Evolutionary conservation across 495 filamentous ascomycete genomes (phyloP).

Genomic region (Amorphotheca resinae): DNA sequence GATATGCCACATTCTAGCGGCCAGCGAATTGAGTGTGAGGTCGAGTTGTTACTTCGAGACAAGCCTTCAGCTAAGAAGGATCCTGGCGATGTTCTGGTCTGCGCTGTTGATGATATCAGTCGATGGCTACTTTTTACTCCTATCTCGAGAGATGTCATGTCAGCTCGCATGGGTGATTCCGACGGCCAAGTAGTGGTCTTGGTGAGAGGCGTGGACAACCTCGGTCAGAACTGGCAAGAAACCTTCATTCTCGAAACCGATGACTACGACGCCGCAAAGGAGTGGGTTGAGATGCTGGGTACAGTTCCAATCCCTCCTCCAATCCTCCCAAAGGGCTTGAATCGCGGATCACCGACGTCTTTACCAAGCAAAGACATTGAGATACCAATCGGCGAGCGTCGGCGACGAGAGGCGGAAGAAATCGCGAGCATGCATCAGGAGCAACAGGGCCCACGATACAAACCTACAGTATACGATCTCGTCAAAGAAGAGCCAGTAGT

Average conservation of each 20-base stretch:
- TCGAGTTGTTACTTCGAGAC: conserved; percentile 82
- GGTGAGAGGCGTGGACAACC: conserved; percentile 53
- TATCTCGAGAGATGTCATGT: conserved; percentile 52
- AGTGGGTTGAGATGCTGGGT: conserved; percentile 83
- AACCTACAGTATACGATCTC: background rate
- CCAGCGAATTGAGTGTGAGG: conserved; percentile 72
- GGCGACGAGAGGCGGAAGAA: conserved; percentile 6
- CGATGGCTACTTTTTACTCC: conserved; percentile 91
- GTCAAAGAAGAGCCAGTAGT: conserved; percentile 7
- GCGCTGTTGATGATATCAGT: conserved; percentile 63
- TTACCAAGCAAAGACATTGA: conserved; percentile 3
- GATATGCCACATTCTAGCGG: conserved; percentile 81
- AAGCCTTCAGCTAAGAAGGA: conserved; percentile 39
- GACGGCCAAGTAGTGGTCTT: conserved; percentile 67
- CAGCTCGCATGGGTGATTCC: conserved; percentile 64
- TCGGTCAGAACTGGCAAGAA: conserved; percentile 62
- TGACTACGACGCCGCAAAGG: conserved; percentile 59
- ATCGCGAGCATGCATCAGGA: background rate
- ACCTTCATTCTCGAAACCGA: conserved; percentile 57
- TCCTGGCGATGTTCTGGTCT: conserved; percentile 75
- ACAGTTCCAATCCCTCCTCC: conserved; percentile 61
- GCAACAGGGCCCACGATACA: background rate
- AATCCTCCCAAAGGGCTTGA: background rate
- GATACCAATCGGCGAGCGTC: conserved; percentile 17
- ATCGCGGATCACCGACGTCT: background rate